Base-by-base conservation (phyloP, 2,329 filamentous ascomycete genomes). In the Elsinoe batatas region DNA sequence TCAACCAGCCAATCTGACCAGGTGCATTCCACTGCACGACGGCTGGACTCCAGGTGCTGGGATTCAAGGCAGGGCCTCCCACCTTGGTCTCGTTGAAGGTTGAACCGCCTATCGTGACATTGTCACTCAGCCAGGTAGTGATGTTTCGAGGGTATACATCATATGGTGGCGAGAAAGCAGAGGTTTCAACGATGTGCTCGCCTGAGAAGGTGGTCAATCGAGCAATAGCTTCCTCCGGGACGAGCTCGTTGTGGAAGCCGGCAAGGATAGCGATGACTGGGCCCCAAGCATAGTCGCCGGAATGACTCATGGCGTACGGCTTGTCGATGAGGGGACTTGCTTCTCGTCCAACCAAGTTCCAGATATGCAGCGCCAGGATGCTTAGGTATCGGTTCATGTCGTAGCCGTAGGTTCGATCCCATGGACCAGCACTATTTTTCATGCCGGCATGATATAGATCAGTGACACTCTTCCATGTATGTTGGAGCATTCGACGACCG, bases 301-400 rank as follows among this genome's bases (percentile, higher is more conserved):
- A 73, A 60, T 84, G 81, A 0, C 77, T 76, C 74, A 82, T 80
- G n/a, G 73, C 69, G 55, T 76, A 72, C 0, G 76, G 74, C 67
- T 77, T 68, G 17, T 59, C 46, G 37, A 67, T 62, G 3, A 72
- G 61, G 0, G 69, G 68, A 2, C 69, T 66, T 5, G 65, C 64
- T 3, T 70, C 64, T 43, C 79, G 76, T 7, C 79, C 79, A 4
- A 80, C 69, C 3, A 82, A 58, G 0, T 76, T 74, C 81, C 80
- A 84, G 58, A 84, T 73, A 67, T 80, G 80, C 12, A 80, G 64
- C 0, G 76, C 76, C 64, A 83, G 75, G 49, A 84, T 72, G 53
- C 77, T 77, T 3, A 83, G 64, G 61, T 84, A 84, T 5, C 74
- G 69, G 55, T 81, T 82, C 80, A 84, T 82, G 58, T 84, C 80